Percentiles rank a stretch among this genome's conserved stretches.
phyloP scores from a whole-genome alignment of 371 early-diverging fungal species.

The Apophysomyces sp. region DNA sequence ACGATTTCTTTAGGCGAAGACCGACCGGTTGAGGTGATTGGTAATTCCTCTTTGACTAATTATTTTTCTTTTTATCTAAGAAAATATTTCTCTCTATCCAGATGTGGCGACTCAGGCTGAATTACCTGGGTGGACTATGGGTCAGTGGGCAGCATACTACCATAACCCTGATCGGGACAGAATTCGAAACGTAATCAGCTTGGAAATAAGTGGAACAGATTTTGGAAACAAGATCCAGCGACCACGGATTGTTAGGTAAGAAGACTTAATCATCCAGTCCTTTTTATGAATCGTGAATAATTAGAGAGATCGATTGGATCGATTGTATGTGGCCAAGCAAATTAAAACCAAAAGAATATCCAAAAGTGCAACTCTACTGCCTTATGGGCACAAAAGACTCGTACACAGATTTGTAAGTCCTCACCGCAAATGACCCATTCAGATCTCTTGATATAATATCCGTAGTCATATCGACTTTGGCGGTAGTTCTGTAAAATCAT shows the following conservation, averaged over 20 bases:
- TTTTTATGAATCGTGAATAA: not conserved
- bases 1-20: constrained; percentile 45
- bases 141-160: constrained; percentile 82
- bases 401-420: constrained; percentile 83
- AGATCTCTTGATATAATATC: not conserved
- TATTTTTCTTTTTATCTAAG: not conserved
- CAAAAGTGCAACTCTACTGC: constrained; percentile 87
- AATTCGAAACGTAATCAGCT: constrained; percentile 84
- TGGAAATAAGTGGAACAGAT: constrained; percentile 79
- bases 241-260: constrained; percentile 76
- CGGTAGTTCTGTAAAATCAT: constrained; percentile 72
- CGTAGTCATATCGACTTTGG: constrained; percentile 88
- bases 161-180: constrained; percentile 59
- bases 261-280: not conserved
- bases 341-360: constrained; percentile 61
- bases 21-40: constrained; percentile 70
- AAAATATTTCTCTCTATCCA: constrained; percentile 7
- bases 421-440: not conserved
- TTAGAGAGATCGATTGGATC: constrained; percentile 83
- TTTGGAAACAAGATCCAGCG: constrained; percentile 66
- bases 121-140: constrained; percentile 73
- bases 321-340: constrained; percentile 82
- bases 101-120: constrained; percentile 87
- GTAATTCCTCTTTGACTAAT: constrained; percentile 15
- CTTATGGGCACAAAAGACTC: constrained; percentile 88